Percentiles rank a stretch among this genome's conserved stretches.
These are phyloP conservation scores for Macaranga tanarius DNA, from an alignment of 441 rosid species.

Conservation along the genomic window DNA sequence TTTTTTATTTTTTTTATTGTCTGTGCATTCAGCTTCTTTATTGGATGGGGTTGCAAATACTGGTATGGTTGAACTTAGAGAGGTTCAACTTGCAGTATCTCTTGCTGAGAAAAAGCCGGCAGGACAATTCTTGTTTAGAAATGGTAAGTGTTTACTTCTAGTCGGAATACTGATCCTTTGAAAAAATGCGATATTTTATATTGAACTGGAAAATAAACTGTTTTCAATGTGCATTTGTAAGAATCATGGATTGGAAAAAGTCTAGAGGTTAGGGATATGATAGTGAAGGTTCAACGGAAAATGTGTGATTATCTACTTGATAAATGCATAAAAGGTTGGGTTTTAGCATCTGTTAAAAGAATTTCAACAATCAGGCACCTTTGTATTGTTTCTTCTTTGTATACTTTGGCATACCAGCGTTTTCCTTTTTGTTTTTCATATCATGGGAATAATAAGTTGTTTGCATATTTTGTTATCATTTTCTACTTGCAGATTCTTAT, in stretches of 20 bases:
- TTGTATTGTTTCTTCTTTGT: background rate
- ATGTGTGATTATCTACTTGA: background rate
- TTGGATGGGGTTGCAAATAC: slow-evolving; percentile 82
- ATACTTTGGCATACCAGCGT: background rate
- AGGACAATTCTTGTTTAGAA: slow-evolving; percentile 66
- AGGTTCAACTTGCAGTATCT: slow-evolving; percentile 60
- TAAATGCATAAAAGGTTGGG: background rate
- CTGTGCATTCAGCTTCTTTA: slow-evolving; percentile 49
- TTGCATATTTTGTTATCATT: background rate
- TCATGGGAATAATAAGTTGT: background rate
- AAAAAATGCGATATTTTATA: background rate
- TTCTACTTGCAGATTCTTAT: background rate
- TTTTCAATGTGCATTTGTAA: background rate
- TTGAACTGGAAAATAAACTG: background rate
- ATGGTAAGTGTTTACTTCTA: slow-evolving; percentile 49
- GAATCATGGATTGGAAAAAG: background rate
- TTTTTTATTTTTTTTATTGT: slow-evolving; percentile 8
- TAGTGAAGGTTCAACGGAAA: background rate
- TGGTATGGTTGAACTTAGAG: slow-evolving; percentile 81
- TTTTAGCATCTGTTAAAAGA: background rate
- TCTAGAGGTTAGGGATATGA: background rate
- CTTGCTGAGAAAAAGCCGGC: slow-evolving; percentile 89
- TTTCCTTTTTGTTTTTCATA: background rate
- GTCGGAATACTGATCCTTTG: background rate
- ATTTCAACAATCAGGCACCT: background rate